These are phyloP conservation scores for Arabis hirsuta DNA, from an alignment of 345 rosid species.

Conservation along the genomic window DNA sequence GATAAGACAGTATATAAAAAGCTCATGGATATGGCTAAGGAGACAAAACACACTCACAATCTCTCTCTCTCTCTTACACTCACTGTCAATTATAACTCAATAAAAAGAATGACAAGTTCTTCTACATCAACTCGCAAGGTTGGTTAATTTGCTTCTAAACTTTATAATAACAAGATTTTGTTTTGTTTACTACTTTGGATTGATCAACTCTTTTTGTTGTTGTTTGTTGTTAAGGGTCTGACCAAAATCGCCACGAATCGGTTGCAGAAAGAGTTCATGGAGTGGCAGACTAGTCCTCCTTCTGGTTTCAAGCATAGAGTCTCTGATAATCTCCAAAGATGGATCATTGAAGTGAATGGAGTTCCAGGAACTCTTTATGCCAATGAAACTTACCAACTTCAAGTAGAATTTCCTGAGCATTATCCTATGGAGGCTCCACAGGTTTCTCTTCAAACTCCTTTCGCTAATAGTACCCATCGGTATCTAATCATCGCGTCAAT, in stretches of 20 bases:
- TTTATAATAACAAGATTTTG: background rate
- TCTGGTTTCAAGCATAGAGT: constrained; percentile 89
- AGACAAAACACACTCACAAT: constrained; percentile 32
- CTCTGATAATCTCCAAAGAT: constrained; percentile 91
- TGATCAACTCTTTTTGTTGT: constrained; percentile 6
- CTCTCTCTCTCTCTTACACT: constrained; percentile 7
- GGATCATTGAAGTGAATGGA: constrained; percentile 66
- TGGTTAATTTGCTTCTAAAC: constrained; percentile 28
- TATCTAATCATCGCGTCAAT: background rate
- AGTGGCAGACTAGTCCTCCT: constrained; percentile 98
- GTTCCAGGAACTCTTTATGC: constrained; percentile 62
- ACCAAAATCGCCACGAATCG: constrained; percentile 96
- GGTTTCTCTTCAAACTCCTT: constrained; percentile 24
- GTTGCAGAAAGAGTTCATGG: constrained; percentile 92
- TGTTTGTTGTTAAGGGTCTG: constrained; percentile 55
- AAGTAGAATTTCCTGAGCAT: constrained; percentile 55
- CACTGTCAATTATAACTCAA: constrained; percentile 21
- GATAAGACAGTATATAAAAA: constrained; percentile 33
- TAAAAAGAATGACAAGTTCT: constrained; percentile 37
- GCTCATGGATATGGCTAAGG: constrained; percentile 40
- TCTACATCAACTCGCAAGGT: constrained; percentile 46
- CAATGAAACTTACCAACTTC: constrained; percentile 65
- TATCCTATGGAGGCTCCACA: constrained; percentile 49
- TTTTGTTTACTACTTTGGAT: background rate
- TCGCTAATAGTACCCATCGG: background rate